Evolutionary conservation across 441 rosid species (phyloP), one percentile per base, ranked within the genome.

Genomic region (Jatropha multifida): DNA sequence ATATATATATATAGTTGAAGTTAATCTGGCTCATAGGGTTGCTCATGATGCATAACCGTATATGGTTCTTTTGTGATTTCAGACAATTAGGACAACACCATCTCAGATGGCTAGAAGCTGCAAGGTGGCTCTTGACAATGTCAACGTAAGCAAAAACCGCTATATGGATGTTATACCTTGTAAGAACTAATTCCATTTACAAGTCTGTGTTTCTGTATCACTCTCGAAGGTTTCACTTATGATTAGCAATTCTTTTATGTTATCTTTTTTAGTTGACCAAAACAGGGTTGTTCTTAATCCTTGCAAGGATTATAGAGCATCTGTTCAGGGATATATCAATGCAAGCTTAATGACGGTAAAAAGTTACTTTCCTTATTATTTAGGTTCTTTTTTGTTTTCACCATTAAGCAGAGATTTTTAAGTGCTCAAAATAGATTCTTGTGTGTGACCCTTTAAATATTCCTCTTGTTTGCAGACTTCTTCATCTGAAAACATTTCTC

Each of bases 301-400:
- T 6, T 86, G 94, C 74, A 90, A 90, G 84, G 96, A 89, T 77
- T 70, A 86, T 74, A 82, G 90, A 79, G 72, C 89, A 42, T 76
- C 91, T 75, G 92, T 92, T 7, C 74, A 70, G 76, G 99, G 94
- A 56, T 95, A 93, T 77, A 89, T 95, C 69, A 95, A 95, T 78
- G 99, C 97, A 1, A 95, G 98, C 88, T 79, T 89, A 54, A 80
- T 95, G 48, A 68, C 72, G 89, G 95, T 90, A 77, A 44, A 67
- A 9, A 65, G 73, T 41, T 69, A 55, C 7, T 76, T 66, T 20
- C 15, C 59, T 8, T 13, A 32, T 63, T 42, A 13, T 69, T 27
- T 32, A 27, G 23, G 75, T 18, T 63, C 2, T 44, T 55, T 52
- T 44, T 56, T 32, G 32, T 32, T 32, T 27, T 46, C 10, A 44